These are phyloP conservation scores for Bassia scoparia DNA, from an alignment of 148 eudicot genomes.

Conservation along the genomic window DNA sequence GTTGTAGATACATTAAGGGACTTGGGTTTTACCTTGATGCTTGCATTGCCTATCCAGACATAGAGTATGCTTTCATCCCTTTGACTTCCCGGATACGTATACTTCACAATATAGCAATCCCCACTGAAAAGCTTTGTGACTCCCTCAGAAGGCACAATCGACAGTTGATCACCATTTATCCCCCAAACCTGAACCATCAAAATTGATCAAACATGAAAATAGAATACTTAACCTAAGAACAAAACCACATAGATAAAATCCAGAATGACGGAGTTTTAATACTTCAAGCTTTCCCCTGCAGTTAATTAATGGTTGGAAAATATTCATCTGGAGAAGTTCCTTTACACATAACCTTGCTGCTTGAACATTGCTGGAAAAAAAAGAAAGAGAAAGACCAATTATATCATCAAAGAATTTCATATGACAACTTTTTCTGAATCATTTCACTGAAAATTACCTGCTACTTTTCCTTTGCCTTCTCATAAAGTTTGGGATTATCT, in stretches of 20 bases:
- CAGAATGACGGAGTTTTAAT: not conserved
- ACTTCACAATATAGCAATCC: constrained; percentile 10
- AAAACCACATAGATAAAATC: not conserved
- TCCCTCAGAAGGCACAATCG: constrained; percentile 5
- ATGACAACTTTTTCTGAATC: not conserved
- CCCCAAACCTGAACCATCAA: constrained; percentile 9
- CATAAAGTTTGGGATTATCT: constrained; percentile 41
- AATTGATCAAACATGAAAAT: not conserved
- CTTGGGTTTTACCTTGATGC: constrained; percentile 12
- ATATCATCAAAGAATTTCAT: constrained; percentile 1
- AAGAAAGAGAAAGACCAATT: not conserved
- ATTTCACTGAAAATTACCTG: constrained; percentile 36
- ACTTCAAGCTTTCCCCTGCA: constrained; percentile 18
- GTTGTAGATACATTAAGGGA: not conserved
- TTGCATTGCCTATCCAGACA: constrained; percentile 9
- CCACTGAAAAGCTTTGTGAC: constrained; percentile 2
- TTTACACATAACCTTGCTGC: constrained; percentile 14
- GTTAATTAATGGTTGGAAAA: constrained; percentile 10
- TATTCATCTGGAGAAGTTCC: constrained; percentile 12
- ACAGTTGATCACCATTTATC: constrained; percentile 5
- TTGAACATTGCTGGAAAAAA: constrained; percentile 15
- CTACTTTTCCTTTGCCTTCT: constrained; percentile 72
- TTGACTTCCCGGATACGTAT: constrained; percentile 7
- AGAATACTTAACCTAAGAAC: not conserved
- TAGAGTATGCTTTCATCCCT: constrained; percentile 18